These are phyloP conservation scores for Martiniozyma abietophila DNA, from an alignment of 805 yeast genomes.

Conservation along the genomic window DNA sequence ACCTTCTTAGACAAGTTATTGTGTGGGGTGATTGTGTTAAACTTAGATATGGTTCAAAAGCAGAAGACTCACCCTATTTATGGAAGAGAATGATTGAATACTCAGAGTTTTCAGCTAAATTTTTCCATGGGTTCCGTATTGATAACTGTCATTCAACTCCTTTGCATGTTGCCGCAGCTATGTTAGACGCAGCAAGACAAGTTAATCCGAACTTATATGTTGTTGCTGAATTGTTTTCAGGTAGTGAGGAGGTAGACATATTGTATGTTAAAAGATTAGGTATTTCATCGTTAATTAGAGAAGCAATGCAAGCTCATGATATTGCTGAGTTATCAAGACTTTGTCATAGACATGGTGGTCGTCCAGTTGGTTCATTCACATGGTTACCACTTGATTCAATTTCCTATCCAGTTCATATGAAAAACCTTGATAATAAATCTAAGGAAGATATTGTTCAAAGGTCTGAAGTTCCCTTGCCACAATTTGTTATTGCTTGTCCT, in stretches of 20 bases:
- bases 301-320: conserved; percentile 95
- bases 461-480: conserved; percentile 64
- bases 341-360: conserved; percentile 88
- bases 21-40: conserved; percentile 98
- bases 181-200: conserved; percentile 79
- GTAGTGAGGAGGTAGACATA: conserved; percentile 85
- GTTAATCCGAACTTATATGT: conserved; percentile 82
- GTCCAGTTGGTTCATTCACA: conserved; percentile 86
- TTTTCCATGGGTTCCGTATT: conserved; percentile 82
- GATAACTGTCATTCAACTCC: conserved; percentile 98
- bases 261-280: conserved; percentile 87
- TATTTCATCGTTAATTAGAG: conserved; percentile 80
- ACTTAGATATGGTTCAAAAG: conserved; percentile 69
- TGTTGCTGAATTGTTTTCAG: conserved; percentile 90
- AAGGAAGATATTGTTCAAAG: conserved; percentile 27
- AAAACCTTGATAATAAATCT: conserved; percentile 19
- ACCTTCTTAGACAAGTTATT: conserved; percentile 83
- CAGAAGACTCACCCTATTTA: conserved; percentile 77
- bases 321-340: conserved; percentile 78
- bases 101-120: conserved; percentile 56
- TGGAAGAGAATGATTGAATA: conserved; percentile 87
- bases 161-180: conserved; percentile 81
- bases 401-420: conserved; percentile 51
- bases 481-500: conserved; percentile 52
- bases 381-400: conserved; percentile 71